phyloP scores from a whole-genome alignment of 345 rosid species.

The Cardiospermum halicacabum region DNA sequence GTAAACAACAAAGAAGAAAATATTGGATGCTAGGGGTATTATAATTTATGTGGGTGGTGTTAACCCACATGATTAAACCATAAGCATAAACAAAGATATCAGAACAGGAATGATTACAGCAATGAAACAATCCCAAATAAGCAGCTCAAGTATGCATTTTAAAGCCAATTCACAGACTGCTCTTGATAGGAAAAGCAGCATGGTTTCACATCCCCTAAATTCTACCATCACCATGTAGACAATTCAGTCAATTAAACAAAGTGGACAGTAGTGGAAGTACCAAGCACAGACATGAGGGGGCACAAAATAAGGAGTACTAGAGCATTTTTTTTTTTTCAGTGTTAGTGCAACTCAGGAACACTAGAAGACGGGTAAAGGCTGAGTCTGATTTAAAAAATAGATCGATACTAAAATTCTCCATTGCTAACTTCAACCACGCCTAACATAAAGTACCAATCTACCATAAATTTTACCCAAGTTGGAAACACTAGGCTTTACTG shows the following conservation, averaged over 20 bases:
- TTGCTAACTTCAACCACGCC: background rate
- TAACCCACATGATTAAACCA: too few relatives aligned
- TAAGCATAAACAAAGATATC: background rate
- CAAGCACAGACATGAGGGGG: background rate
- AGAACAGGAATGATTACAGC: background rate
- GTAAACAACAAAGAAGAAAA: too few relatives aligned
- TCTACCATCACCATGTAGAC: background rate
- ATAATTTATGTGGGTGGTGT: too few relatives aligned
- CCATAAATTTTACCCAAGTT: constrained; percentile 46
- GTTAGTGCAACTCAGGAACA: background rate
- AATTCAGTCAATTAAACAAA: background rate
- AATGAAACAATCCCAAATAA: background rate
- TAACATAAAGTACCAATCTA: background rate
- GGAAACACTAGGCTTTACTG: constrained; percentile 77
- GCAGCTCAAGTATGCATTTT: background rate
- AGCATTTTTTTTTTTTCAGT: background rate
- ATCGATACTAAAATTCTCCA: background rate
- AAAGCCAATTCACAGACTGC: constrained; percentile 4
- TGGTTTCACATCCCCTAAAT: background rate
- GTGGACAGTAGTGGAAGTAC: background rate
- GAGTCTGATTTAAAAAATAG: background rate
- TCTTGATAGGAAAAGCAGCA: background rate
- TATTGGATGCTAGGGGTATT: too few relatives aligned
- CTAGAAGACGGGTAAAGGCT: background rate
- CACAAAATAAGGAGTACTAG: background rate